These are phyloP conservation scores for Thielaviopsis punctulata DNA, from an alignment of 2,329 filamentous ascomycete genomes.

Conservation along the genomic window DNA sequence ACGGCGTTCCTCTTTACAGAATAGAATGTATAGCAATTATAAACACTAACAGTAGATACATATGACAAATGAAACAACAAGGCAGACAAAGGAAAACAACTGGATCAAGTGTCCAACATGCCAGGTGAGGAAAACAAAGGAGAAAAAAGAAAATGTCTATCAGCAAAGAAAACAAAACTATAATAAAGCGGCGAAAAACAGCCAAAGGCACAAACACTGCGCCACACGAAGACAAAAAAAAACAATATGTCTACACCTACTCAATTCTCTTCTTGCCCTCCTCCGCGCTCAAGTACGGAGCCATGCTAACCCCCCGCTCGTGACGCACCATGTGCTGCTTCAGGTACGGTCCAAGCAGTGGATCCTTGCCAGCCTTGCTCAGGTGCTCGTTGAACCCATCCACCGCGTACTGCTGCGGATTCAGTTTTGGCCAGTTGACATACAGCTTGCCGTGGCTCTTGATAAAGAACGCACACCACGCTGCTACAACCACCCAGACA, in stretches of 20 bases:
- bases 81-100: neutral
- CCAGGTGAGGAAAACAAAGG: neutral
- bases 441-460: slow-evolving; percentile 78
- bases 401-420: slow-evolving; percentile 67
- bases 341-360: slow-evolving; percentile 61
- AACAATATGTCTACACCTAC: no score
- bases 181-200: neutral
- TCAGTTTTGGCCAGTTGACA: slow-evolving; percentile 95
- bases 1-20: no score
- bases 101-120: neutral
- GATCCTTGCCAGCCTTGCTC: slow-evolving; percentile 63
- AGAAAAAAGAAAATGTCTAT: neutral
- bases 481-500: slow-evolving; percentile 54
- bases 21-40: no score
- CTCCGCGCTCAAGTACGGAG: slow-evolving; percentile 68
- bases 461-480: slow-evolving; percentile 63
- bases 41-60: neutral
- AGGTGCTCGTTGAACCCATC: slow-evolving; percentile 85
- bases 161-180: neutral
- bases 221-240: no score
- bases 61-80: neutral
- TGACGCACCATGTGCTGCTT: slow-evolving; percentile 34
- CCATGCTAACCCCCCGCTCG: slow-evolving; percentile 69
- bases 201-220: neutral
- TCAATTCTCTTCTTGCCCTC: slow-evolving; percentile 99